Evolutionary conservation across 2,329 filamentous ascomycete genomes (phyloP), one percentile per base, ranked within the genome.

Genomic region (Fusarium humuli): DNA sequence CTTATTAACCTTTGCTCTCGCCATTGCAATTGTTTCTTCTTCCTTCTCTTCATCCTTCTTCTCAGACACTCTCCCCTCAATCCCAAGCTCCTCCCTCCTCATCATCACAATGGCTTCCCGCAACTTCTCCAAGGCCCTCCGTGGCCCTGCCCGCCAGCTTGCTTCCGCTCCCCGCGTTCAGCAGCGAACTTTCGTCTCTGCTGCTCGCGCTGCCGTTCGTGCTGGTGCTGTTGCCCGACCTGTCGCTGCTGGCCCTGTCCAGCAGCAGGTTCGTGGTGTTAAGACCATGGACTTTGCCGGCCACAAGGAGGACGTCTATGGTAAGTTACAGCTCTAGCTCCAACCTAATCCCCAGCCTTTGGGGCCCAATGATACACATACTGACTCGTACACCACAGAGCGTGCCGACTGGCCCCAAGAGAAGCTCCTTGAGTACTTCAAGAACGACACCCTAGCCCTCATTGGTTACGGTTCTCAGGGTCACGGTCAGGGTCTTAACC

Each of bases 221-320:
- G 84, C 84, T 69, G 83, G 86, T 75, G 85, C 86, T 72, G 82
- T 85, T 76, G 83, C 85, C 73, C 84, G 83, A 74, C 83, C 85
- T 72, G 84, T 84, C 70, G 81, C 84, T 50, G 81, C 83, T 75
- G 83, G 81, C 68, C 79, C 82, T 73, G 78, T 79, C 60, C 86
- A 90, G 81, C 91, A 94, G 86, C 91, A 94, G 87, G 85, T 88
- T 74, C 92, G 96, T 80, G 96, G 96, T 82, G 85, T 97, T 80
- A 98, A 99, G 93, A 98, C 95, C 77, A 95, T 99, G 83, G 94
- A 98, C 90, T 99, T 99, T 83, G 96, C 96, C 75, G 96, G 94
- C 79, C 88, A 88, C 81, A 95, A 97, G 87, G 96, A 99, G 89
- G 90, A 91, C 75, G 96, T 99, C 81, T 98, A 93, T 82, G 94